Base-by-base conservation (phyloP, 2,329 filamentous ascomycete species). In the Plenodomus lindquistii region DNA sequence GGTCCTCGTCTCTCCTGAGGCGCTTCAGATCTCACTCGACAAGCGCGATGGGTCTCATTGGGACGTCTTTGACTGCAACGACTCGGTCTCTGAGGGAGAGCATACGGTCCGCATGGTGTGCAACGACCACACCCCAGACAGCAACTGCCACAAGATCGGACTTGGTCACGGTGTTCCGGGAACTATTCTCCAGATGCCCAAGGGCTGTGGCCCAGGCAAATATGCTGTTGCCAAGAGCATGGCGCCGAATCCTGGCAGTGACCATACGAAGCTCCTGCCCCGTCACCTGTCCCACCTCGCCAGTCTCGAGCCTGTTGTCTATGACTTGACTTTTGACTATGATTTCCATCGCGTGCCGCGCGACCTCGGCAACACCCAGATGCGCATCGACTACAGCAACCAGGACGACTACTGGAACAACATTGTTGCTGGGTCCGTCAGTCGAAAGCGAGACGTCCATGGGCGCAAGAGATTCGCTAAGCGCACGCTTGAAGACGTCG, bases 1-100 rank as follows among this genome's bases (percentile, higher is more conserved):
- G 10, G 60, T 75, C 17, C 47, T 75, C 6, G 60, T 61, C 6
- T 46, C 40, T 2, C 72, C 74, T 5, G 64, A 72, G 22, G 63
- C 67, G 37, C 37, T 73, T 4, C 65, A 73, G 24, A 37, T 60
- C 13, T 67, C 67, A 1, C 53, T 79, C 0, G 67, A 75, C 53
- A 73, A 72, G 57, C 66, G 75, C 17, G 75, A 79, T 47, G 75
- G 75, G 11, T 77, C 75, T 3, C 71, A 75, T 61, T 78, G 71
- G 75, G 75, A 75, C 13, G 24, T 79, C 6, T 73, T 73, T 40
- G 55, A 65, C 56, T 78, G 75, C 62, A 20, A 54, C 21, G 61
- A 73, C 19, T 42, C 46, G 0, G 36, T 50, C 5, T 59, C 43
- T 37, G 65, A 72, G 21, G 64, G 50, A 1, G 52, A 55, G 15